These are phyloP conservation scores for Nicotiana obtusifolia DNA, from an alignment of 257 asterid species.

Conservation along the genomic window DNA sequence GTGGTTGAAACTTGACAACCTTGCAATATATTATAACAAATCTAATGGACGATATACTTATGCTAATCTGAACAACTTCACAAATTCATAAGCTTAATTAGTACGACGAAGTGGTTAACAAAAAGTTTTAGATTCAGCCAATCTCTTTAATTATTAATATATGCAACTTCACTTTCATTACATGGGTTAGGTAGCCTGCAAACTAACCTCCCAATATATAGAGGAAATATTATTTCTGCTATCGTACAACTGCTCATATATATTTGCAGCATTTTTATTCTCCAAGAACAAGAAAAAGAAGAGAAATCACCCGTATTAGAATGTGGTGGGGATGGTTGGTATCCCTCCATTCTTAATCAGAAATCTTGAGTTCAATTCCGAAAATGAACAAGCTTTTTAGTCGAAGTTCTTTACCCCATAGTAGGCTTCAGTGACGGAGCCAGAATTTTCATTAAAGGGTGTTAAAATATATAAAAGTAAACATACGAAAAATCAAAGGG, in stretches of 20 bases:
- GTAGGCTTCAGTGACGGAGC: too few relatives aligned
- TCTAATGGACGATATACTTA: too few relatives aligned
- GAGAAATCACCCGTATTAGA: neutral
- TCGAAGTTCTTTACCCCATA: neutral
- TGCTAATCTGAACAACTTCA: neutral
- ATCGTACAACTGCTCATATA: neutral
- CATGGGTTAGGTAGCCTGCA: neutral
- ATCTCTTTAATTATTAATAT: neutral
- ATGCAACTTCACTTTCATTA: neutral
- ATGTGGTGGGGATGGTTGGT: neutral
- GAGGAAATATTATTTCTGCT: neutral
- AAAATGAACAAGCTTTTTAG: neutral
- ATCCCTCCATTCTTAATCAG: constrained; percentile 12
- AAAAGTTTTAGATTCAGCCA: neutral
- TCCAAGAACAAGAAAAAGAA: neutral
- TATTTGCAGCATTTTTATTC: neutral
- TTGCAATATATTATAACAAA: too few relatives aligned
- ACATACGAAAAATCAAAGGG: too few relatives aligned
- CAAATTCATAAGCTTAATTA: neutral
- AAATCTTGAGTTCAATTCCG: constrained; percentile 5
- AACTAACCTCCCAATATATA: neutral
- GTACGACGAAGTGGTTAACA: neutral
- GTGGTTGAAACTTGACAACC: too few relatives aligned
- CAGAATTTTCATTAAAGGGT: too few relatives aligned
- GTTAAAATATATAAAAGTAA: too few relatives aligned